Evolutionary conservation across 2,329 filamentous ascomycete species (phyloP), one percentile per base, ranked within the genome.

Genomic region (Penicillium hesseltinei): DNA sequence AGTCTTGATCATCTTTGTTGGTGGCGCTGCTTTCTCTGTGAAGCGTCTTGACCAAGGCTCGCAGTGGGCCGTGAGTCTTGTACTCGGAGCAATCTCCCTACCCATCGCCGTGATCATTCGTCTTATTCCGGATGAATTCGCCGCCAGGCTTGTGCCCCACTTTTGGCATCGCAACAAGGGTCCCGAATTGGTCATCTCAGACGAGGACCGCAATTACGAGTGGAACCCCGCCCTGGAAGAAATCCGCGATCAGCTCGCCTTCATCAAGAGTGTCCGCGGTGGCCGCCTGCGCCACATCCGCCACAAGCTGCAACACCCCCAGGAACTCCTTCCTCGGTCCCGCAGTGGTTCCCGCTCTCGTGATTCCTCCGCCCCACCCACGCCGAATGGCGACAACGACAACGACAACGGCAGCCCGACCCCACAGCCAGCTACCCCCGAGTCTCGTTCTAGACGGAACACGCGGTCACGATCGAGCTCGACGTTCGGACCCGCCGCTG

Each of bases 1-100:
- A 67, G 80, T 88, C n/a, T 71, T 89, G 71, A 91, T 91, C 67
- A 80, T 91, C 57, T 88, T 88, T 65, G 81, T 89, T 57, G 88
- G 88, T 61, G 87, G 88, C 7, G 75, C 80, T 29, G 88, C 87
- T 0, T 90, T 91, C 68, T 82, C 84, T 11, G 85, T 88, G 1
- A 75, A 74, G 8, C 80, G 79, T 0, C 78, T 90, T n/a, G 44
- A 64, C 54, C 82, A 82, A n/a, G 86, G 84, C 23, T 73, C 80
- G 6, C 85, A 90, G 61, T 91, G 88, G 88, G 88, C 79, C 7
- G 85, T 87, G 74, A 89, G 86, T 33, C 78, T 91, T 54, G 80
- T 90, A 1, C 81, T 91, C 29, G 88, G 88, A 29, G 77, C 83
- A 21, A 69, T 91, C 13, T 87, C 87, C 0, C 75, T 91, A n/a